phyloP scores from a whole-genome alignment of 2,329 filamentous ascomycete genomes.

The Penicillium sp. region DNA sequence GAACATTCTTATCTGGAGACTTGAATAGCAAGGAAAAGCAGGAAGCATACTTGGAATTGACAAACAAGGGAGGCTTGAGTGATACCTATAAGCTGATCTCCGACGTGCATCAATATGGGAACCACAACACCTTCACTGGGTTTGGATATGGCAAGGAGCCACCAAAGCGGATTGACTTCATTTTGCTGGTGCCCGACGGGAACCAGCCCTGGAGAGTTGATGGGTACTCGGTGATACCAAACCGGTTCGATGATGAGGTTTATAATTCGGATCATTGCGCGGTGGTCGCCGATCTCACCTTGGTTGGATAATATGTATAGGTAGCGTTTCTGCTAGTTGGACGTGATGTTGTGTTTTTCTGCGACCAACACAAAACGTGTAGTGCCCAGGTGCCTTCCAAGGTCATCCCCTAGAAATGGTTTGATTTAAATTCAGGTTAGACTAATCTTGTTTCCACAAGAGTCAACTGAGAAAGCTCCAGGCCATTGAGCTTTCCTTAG shows the following conservation, averaged over 20 bases:
- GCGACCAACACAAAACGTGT: background rate
- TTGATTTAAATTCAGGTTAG: background rate
- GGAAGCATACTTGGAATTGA: constrained; percentile 55
- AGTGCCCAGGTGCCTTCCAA: background rate
- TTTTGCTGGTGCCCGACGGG: constrained; percentile 44
- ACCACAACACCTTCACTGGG: constrained; percentile 55
- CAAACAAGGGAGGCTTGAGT: constrained; percentile 35
- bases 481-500: background rate
- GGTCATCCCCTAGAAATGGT: background rate
- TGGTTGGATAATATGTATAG: constrained; percentile 15
- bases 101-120: constrained; percentile 47
- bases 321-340: background rate
- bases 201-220: constrained; percentile 42
- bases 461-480: background rate
- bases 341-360: background rate
- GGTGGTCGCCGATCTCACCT: constrained; percentile 53
- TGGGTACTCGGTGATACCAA: constrained; percentile 55
- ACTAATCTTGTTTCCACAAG: background rate
- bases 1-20: constrained; percentile 56
- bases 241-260: constrained; percentile 57
- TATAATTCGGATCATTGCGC: constrained; percentile 58
- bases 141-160: constrained; percentile 47
- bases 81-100: constrained; percentile 42
- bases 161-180: constrained; percentile 52
- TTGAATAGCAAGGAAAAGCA: constrained; percentile 55